Evolutionary conservation across 306 rosid species (phyloP), one percentile per base, ranked within the genome.

Genomic region (Mimosa pudica): DNA sequence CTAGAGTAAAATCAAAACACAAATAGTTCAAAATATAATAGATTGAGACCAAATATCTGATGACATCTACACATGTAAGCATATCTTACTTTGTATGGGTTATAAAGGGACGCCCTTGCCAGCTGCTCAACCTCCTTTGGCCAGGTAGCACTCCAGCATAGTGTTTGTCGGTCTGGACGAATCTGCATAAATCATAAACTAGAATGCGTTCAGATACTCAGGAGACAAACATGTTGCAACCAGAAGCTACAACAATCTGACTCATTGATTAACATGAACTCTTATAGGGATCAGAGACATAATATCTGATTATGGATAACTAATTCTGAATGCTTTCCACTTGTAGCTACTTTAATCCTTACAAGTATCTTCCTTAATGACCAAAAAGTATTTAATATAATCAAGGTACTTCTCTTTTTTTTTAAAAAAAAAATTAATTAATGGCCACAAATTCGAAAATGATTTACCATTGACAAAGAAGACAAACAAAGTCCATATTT

Each of bases 81-180:
- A 55, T 14, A 77, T 80, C 81, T 81, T 89, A 93, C 99, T 88
- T 95, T 95, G 85, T 95, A 95, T 33, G 97, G 93, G 74, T 95
- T 93, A 80, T 95, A 93, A 47, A 95, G 99, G 82, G 90, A 95
- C 92, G 90, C 81, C 74, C 92, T 89, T 4, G 99, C 87, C 80
- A 93, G 77, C 75, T 91, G 94, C 84, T 95, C 99, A 68, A 93
- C 99, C 88, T 95, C 99, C 89, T 91, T 95, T 11, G 99, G 99
- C 99, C 99, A 95, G 48, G 98, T 95, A 81, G 99, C 98, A 87
- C 99, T 95, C 99, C 99, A 91, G 82, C 93, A 95, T 76, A 91
- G 82, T 69, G 99, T 95, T 77, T 95, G 99, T 66, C 97, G 94
- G 84, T 93, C 98, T 4, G 98, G 98, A 55, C 98, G 93, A 80